Percentiles rank a stretch among this genome's conserved stretches.
Evolutionary conservation across 2,329 filamentous ascomycete species (phyloP).

Genomic region (Fusarium citri): DNA sequence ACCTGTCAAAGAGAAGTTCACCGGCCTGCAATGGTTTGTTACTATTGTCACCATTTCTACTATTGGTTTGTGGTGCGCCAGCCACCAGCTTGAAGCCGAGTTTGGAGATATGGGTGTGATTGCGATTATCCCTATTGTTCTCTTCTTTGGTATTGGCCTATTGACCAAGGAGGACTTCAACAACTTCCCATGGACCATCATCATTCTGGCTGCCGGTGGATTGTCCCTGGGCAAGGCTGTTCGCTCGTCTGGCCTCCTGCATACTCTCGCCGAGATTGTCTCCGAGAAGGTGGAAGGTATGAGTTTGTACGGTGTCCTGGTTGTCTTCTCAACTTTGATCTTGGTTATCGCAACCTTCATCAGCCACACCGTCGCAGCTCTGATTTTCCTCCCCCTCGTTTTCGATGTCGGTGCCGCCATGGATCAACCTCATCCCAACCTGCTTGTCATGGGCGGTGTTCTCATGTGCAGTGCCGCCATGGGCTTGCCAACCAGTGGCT

Average conservation of each 20-base stretch:
- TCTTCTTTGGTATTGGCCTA: conserved; percentile 97
- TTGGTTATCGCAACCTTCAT: conserved; percentile 97
- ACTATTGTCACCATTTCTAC: conserved; percentile 83
- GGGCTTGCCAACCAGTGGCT: conserved; percentile 94
- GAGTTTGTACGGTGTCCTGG: conserved; percentile 85
- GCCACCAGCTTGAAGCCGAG: conserved; percentile 84
- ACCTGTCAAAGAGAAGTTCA: conserved; percentile 88
- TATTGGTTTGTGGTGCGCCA: conserved; percentile 91
- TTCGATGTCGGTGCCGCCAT: conserved; percentile 85
- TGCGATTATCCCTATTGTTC: conserved; percentile 92
- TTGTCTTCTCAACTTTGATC: conserved; percentile 87
- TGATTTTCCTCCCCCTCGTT: conserved; percentile 94
- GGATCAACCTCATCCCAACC: conserved; percentile 90
- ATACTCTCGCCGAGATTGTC: conserved; percentile 85
- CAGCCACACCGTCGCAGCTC: conserved; percentile 93
- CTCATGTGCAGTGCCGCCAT: conserved; percentile 98
- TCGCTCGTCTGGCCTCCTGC: conserved; percentile 89
- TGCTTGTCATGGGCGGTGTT: conserved; percentile 94
- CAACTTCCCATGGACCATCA: conserved; percentile 99
- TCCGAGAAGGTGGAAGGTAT: conserved; percentile 79
- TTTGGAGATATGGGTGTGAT: conserved; percentile 99
- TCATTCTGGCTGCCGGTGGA: conserved; percentile 95
- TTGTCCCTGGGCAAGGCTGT: conserved; percentile 94
- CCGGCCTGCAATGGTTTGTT: conserved; percentile 93
- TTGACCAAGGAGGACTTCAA: conserved; percentile 99